Evolutionary conservation across 1,284 basidiomycete species (phyloP).

Genomic region (Mycena citricolor): DNA sequence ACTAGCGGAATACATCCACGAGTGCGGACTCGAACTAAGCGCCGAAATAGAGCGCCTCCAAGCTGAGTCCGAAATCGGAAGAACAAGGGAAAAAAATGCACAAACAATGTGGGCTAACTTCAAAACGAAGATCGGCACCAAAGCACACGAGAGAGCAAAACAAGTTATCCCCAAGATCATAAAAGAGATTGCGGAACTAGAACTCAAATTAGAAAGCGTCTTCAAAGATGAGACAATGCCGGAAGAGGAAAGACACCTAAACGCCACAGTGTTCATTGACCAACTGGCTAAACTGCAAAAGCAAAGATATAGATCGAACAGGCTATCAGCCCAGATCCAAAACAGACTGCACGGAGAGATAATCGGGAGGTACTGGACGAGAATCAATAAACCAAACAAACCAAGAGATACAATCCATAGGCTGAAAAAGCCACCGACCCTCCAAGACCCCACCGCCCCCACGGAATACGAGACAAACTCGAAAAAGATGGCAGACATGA

Average conservation of each 20-base stretch:
- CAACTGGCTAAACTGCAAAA: background rate
- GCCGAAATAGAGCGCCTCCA: background rate
- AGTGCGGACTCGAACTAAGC: background rate
- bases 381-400: constrained; percentile 26
- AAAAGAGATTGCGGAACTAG: background rate
- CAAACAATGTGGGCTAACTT: background rate
- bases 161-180: background rate
- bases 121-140: background rate
- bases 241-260: constrained; percentile 1
- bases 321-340: constrained; percentile 8
- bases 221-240: background rate
- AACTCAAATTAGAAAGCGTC: background rate
- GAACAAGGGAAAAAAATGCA: background rate
- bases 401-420: constrained; percentile 27
- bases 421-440: constrained; percentile 15
- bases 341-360: constrained; percentile 30
- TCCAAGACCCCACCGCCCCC: background rate
- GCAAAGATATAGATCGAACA: background rate
- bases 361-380: constrained; percentile 33
- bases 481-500: background rate
- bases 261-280: background rate
- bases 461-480: background rate
- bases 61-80: no score
- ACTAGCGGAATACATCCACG: background rate
- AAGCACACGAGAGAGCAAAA: background rate